Percentiles rank a stretch among this genome's conserved stretches.
These are phyloP conservation scores for Dimargaris cristalligena DNA, from an alignment of 192 early-diverging fungal genomes.

Conservation along the genomic window DNA sequence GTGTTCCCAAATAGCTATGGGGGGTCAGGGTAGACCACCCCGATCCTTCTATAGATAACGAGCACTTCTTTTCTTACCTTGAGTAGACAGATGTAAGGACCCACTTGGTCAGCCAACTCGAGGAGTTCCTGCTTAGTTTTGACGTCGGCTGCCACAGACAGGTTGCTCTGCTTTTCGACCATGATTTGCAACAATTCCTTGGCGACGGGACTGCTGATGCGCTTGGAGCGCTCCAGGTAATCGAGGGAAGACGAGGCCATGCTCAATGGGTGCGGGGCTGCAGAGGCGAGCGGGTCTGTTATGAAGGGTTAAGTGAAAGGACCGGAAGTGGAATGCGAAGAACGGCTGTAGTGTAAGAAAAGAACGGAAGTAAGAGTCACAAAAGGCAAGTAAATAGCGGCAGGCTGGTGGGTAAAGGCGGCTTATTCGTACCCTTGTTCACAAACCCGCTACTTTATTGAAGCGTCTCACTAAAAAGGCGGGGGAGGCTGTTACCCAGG, in stretches of 20 bases:
- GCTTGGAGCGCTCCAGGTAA: conserved; percentile 49
- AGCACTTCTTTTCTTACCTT: conserved; percentile 37
- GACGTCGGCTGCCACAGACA: conserved; percentile 83
- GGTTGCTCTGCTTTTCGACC: conserved; percentile 80
- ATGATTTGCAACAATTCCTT: conserved; percentile 58
- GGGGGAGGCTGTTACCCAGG: too few species aligned
- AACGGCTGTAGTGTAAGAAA: too few species aligned
- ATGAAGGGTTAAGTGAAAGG: too few species aligned
- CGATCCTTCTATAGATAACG: background rate
- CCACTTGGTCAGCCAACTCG: conserved; percentile 67
- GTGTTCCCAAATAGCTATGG: background rate
- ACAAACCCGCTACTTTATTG: too few species aligned
- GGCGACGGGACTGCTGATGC: conserved; percentile 61
- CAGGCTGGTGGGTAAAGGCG: too few species aligned
- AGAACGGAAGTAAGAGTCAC: too few species aligned
- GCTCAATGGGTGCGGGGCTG: too few species aligned
- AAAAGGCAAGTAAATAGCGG: too few species aligned
- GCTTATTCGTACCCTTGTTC: too few species aligned
- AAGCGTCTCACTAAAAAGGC: too few species aligned
- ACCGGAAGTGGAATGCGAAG: too few species aligned
- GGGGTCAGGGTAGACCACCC: background rate
- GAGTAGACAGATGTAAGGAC: conserved; percentile 88
- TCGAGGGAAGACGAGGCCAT: conserved; percentile 3
- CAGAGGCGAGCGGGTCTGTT: too few species aligned
- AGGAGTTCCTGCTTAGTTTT: conserved; percentile 76